phyloP scores from a whole-genome alignment of 345 rosid genomes.

The Ricinus communis region DNA sequence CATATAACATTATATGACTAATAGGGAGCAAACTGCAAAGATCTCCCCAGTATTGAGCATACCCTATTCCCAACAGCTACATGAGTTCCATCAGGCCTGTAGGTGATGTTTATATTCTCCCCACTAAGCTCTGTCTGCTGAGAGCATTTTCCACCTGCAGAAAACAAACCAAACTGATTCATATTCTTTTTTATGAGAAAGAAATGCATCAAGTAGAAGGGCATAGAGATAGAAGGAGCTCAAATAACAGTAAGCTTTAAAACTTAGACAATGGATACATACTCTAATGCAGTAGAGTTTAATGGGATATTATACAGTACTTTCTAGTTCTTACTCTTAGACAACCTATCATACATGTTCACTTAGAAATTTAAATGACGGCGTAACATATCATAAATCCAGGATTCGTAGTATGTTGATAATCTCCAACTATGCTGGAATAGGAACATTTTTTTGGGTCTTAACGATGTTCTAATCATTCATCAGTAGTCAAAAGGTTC shows the following conservation, averaged over 20 bases:
- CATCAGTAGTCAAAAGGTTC: not conserved
- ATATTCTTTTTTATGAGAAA: not conserved
- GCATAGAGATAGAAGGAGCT: not conserved
- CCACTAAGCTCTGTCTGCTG: constrained; percentile 96
- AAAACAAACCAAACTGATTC: not conserved
- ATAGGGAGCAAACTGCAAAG: not conserved
- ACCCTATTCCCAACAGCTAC: constrained; percentile 97
- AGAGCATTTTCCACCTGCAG: constrained; percentile 89
- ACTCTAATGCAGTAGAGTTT: not conserved
- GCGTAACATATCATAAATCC: not conserved
- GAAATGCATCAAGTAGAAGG: not conserved
- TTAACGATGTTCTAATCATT: not conserved
- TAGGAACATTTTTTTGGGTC: not conserved
- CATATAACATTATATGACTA: not conserved
- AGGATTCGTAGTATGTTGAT: not conserved
- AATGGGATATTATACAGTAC: not conserved
- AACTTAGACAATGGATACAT: not conserved
- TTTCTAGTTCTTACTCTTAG: not conserved
- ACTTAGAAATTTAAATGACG: not conserved
- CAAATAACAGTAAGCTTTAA: not conserved
- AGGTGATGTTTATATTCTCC: constrained; percentile 96
- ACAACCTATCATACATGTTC: not conserved
- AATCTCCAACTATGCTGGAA: not conserved
- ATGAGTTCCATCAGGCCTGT: constrained; percentile 90
- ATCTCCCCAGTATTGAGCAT: constrained; percentile 25